Evolutionary conservation across 23 red algal genomes (phyloP).

Genomic region (Gracilaria vermiculophylla): DNA sequence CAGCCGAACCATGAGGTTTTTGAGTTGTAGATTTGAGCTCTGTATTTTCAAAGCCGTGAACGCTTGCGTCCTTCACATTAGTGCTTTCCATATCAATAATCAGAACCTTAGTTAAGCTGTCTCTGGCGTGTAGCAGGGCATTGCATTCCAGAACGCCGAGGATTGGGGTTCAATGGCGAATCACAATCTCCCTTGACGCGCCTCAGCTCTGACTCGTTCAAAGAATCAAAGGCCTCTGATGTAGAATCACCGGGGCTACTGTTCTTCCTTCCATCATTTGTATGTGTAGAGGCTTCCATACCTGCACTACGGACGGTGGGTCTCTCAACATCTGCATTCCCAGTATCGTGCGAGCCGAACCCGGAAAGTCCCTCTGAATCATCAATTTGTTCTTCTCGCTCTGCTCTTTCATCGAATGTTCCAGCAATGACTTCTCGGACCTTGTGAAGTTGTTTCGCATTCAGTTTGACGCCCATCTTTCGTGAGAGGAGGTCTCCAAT

Average conservation of each 20-base stretch:
- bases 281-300: not conserved
- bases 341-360: not conserved
- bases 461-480: conserved; percentile 20
- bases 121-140: not conserved
- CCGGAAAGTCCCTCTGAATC: not conserved
- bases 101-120: not conserved
- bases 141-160: not conserved
- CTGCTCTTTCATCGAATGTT: conserved; percentile 58
- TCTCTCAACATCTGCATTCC: not conserved
- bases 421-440: conserved; percentile 57
- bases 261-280: not conserved
- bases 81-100: not conserved
- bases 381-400: conserved; percentile 52
- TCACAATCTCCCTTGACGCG: not conserved
- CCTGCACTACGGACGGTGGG: not conserved
- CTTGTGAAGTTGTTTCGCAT: conserved; percentile 16
- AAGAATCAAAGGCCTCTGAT: not conserved
- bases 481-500: conserved; percentile 51
- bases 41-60: too few species aligned
- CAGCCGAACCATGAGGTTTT: too few species aligned
- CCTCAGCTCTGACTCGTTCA: not conserved
- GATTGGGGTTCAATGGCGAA: not conserved
- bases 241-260: not conserved
- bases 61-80: not conserved
- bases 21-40: not conserved